phyloP scores from a whole-genome alignment of 2,329 filamentous ascomycete species.

The Fonsecaea nubica region DNA sequence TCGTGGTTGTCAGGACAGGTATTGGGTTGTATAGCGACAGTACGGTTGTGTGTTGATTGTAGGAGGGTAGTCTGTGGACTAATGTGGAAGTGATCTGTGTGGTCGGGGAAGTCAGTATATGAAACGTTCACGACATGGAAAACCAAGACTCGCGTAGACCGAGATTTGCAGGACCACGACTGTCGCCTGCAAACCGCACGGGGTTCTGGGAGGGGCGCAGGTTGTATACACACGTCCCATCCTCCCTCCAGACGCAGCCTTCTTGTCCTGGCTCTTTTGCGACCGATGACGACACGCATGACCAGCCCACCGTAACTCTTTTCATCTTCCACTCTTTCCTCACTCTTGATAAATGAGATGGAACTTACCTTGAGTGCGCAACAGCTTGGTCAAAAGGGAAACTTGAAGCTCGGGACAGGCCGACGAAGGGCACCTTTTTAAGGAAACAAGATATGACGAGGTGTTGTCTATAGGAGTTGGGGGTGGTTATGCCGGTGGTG shows the following conservation, averaged over 20 bases:
- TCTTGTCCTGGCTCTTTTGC: conserved; percentile 1
- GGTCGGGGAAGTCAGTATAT: conserved; percentile 14
- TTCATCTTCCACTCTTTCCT: background rate
- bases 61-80: background rate
- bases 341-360: background rate
- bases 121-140: background rate
- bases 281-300: background rate
- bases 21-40: background rate
- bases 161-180: background rate
- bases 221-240: background rate
- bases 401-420: background rate
- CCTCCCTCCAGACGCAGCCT: background rate
- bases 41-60: background rate
- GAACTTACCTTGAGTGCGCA: background rate
- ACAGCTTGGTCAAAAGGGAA: background rate
- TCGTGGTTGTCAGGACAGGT: background rate
- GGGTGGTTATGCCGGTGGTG: background rate
- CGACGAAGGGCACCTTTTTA: background rate
- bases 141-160: background rate
- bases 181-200: background rate
- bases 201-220: background rate
- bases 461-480: background rate
- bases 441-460: background rate
- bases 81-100: background rate
- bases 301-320: background rate